Base-by-base conservation (phyloP, 2,329 filamentous ascomycete genomes). In the Myrmaecium sp. region DNA sequence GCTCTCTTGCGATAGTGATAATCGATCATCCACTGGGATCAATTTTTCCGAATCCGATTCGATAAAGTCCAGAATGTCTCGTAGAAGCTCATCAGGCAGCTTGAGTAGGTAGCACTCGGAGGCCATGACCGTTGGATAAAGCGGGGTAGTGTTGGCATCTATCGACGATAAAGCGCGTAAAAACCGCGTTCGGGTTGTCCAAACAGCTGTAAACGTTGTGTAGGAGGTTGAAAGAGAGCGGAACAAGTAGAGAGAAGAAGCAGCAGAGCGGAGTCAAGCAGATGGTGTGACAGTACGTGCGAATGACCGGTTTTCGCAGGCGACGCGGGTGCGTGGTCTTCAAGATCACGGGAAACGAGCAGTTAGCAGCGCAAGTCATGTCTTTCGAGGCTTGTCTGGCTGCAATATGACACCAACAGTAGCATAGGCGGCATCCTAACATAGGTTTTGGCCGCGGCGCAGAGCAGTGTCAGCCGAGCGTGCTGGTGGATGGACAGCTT, bases 1-100 rank as follows among this genome's bases (percentile, higher is more conserved):
- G 46, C 57, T 60, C 40, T 64, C 62, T 31, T 59, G 57, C 14
- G 62, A 64, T 17, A 64, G 49, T 38, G 60, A 64, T 31, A 54
- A 55, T 34, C 59, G 51, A 28, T 58, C 53, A 34, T 63, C 61
- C 27, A 63, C 53, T 18, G 51, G 56, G 30, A 63, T 54, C 16
- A 58, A 52, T 39, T 58, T 60, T 24, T 63, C 57, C 17, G 59
- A 54, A 33, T 65, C 58, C n/a, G 56, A 54, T 29, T 58, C 57
- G 36, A 67, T 55, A 36, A 60, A 50, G 38, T 63, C 59, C 36
- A 66, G 50, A 14, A 66, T 61, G 30, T 55, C 52, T 31, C 54
- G 52, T 26, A 64, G 48, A 27, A 66, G 48, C 40, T 65, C 60
- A 37, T 61, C 60, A 33, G 59, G 59, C 27, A 63, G 47, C 29